Evolutionary conservation across 2,329 filamentous ascomycete genomes (phyloP).

Genomic region (Calonectria ilicicola): DNA sequence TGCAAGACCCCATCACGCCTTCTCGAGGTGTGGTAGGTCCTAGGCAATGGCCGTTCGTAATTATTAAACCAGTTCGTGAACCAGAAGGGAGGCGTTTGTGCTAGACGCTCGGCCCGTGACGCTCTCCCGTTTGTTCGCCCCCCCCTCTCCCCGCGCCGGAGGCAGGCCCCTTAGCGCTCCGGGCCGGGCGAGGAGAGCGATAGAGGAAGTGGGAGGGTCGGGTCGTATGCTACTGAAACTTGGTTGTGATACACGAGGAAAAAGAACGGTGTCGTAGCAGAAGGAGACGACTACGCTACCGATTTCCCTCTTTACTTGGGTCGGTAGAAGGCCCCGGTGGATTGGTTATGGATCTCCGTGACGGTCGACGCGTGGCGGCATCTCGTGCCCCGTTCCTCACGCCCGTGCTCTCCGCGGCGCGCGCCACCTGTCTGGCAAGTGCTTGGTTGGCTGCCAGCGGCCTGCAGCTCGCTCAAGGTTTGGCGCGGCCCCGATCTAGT

Average conservation of each 20-base stretch:
- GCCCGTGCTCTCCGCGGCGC: neutral
- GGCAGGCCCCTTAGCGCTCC: neutral
- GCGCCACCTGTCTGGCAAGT: neutral
- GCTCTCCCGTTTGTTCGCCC: conserved; percentile 12
- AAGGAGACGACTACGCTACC: neutral
- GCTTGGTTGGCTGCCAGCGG: conserved; percentile 4
- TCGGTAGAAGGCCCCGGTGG: neutral
- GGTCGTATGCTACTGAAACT: neutral
- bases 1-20: conserved; percentile 1
- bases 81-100: conserved; percentile 1
- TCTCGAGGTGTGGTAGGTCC: neutral
- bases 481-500: neutral
- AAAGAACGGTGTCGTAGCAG: neutral
- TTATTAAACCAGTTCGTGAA: neutral
- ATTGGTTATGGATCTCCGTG: conserved; percentile 16
- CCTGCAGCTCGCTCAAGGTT: neutral
- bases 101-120: conserved; percentile 25
- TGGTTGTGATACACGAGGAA: neutral
- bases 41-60: neutral
- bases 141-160: neutral
- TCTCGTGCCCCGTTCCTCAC: conserved; percentile 16
- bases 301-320: neutral
- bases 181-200: neutral
- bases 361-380: conserved; percentile 17
- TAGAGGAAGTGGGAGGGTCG: neutral